A percentile compares a stretch with the other conserved stretches of the same genome.
Evolutionary conservation across 257 asterid species (phyloP).

Genomic region (Solanum pennellii): DNA sequence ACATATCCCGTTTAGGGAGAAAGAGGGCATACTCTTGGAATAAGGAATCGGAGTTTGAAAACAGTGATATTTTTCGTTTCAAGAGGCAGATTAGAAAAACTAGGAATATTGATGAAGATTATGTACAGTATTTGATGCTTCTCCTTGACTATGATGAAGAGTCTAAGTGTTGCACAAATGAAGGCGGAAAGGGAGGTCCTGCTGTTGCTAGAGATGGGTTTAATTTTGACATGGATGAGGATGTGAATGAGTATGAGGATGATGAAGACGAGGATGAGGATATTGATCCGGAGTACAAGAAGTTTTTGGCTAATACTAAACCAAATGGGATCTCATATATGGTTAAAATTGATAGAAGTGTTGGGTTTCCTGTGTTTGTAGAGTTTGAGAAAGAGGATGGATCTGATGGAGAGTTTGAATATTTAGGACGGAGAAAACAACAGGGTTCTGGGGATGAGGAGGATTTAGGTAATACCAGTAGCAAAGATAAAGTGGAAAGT

Average conservation of each 20-base stretch:
- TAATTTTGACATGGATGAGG: background rate
- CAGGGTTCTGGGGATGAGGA: background rate
- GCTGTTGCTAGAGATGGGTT: background rate
- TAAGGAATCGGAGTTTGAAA: background rate
- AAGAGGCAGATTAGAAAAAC: background rate
- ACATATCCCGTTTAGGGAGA: background rate
- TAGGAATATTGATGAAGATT: background rate
- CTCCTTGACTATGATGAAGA: background rate
- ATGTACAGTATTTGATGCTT: background rate
- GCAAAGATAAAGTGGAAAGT: background rate
- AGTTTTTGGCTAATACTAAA: background rate
- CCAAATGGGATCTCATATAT: background rate
- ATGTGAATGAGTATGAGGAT: background rate
- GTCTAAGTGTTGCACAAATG: background rate
- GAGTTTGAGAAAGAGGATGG: background rate
- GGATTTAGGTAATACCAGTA: background rate
- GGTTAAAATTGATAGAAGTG: background rate
- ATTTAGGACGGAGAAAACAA: background rate
- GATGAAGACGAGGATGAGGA: background rate
- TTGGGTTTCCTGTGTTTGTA: background rate
- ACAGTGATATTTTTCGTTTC: background rate
- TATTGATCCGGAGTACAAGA: background rate
- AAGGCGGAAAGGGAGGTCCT: background rate
- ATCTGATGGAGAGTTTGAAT: background rate
- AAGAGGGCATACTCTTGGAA: background rate